phyloP scores from a whole-genome alignment of 2,329 filamentous ascomycete genomes.

The Curvularia hawaiiensis region DNA sequence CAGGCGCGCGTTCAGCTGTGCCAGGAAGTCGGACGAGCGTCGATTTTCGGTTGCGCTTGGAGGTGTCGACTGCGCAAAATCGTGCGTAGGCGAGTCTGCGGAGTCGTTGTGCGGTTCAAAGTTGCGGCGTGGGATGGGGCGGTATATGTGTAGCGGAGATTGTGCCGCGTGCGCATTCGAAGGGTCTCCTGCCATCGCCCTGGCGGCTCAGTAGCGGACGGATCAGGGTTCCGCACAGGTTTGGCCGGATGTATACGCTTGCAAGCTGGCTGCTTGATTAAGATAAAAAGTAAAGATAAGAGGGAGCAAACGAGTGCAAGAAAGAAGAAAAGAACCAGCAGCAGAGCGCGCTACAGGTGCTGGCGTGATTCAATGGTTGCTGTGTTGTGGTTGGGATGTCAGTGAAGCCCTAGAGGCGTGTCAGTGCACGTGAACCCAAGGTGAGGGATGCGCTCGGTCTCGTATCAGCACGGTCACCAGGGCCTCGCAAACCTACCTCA shows the following conservation, averaged over 20 bases:
- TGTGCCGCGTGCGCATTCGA: slow-evolving; percentile 30
- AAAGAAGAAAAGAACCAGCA: slow-evolving; percentile 13
- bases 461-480: slow-evolving; percentile 15
- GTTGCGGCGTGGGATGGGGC: slow-evolving; percentile 47
- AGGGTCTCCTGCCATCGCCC: slow-evolving; percentile 38
- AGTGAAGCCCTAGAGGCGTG: slow-evolving; percentile 22
- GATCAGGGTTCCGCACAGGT: slow-evolving; percentile 13
- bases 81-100: slow-evolving; percentile 35
- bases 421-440: slow-evolving; percentile 33
- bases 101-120: slow-evolving; percentile 34
- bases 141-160: slow-evolving; percentile 42
- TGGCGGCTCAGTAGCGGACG: slow-evolving; percentile 12
- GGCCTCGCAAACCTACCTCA: slow-evolving; percentile 32
- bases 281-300: slow-evolving; percentile 9
- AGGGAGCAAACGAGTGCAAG: slow-evolving; percentile 13
- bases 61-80: slow-evolving; percentile 27
- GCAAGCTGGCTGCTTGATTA: slow-evolving; percentile 8
- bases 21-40: slow-evolving; percentile 42
- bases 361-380: slow-evolving; percentile 27
- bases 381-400: slow-evolving; percentile 29
- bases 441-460: slow-evolving; percentile 22
- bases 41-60: slow-evolving; percentile 28
- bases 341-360: slow-evolving; percentile 9
- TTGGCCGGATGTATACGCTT: slow-evolving; percentile 4
- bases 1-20: slow-evolving; percentile 45